Percentiles rank a stretch among this genome's conserved stretches.
These are phyloP conservation scores for Penicillium sp. DNA, from an alignment of 2,329 filamentous ascomycete species.

Conservation along the genomic window DNA sequence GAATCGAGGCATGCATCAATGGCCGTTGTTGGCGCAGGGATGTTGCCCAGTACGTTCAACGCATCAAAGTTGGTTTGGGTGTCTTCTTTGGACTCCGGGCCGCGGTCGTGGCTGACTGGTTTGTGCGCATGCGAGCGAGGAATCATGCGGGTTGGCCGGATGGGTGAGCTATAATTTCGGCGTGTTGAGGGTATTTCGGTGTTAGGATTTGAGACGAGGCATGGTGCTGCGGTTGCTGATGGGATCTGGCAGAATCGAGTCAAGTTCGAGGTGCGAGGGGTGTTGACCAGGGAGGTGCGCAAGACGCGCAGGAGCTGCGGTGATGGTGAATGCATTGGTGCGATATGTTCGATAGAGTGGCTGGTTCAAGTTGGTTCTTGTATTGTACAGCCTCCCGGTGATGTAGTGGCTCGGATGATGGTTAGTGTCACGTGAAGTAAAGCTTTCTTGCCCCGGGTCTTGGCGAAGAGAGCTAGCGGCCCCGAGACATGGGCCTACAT, in stretches of 20 bases:
- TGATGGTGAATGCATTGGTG: constrained; percentile 43
- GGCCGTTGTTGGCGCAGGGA: constrained; percentile 73
- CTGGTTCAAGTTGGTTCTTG: not conserved
- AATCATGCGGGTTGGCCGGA: constrained; percentile 34
- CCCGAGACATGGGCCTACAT: not conserved
- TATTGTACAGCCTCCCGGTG: not conserved
- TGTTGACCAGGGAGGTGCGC: constrained; percentile 34
- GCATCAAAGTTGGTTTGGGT: constrained; percentile 70
- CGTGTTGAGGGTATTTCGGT: constrained; percentile 11
- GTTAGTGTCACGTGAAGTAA: not conserved
- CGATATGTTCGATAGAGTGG: not conserved
- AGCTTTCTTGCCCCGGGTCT: constrained; percentile 6
- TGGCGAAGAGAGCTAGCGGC: constrained; percentile 4
- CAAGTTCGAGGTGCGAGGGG: constrained; percentile 14
- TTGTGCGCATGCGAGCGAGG: constrained; percentile 37
- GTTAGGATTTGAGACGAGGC: constrained; percentile 1
- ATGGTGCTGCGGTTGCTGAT: constrained; percentile 7
- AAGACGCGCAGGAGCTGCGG: constrained; percentile 44
- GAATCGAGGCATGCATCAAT: constrained; percentile 79
- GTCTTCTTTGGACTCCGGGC: constrained; percentile 59
- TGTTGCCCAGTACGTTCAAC: constrained; percentile 75
- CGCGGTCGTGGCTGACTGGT: constrained; percentile 55
- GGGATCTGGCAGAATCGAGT: constrained; percentile 14
- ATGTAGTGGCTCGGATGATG: not conserved
- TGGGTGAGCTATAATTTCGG: constrained; percentile 29